Percentiles rank a stretch among this genome's conserved stretches.
These are phyloP conservation scores for Anthostomella pinea DNA, from an alignment of 2,329 filamentous ascomycete species.

Conservation along the genomic window DNA sequence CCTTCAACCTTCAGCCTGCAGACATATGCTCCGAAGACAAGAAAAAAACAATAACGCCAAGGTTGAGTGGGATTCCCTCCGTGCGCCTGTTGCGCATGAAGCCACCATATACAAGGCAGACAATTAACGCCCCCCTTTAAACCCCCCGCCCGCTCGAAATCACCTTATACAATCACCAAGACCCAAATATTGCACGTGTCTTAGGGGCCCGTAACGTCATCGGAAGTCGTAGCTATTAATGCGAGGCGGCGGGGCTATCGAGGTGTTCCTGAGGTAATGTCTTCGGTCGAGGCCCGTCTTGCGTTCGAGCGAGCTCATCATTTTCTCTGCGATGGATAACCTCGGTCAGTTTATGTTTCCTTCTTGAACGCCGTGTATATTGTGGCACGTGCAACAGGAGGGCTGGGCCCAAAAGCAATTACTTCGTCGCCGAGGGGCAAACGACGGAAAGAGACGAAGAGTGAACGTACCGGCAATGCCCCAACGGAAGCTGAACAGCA, in stretches of 20 bases:
- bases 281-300: constrained; percentile 25
- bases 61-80: no score
- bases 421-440: no score
- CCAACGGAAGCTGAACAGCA: constrained; percentile 32
- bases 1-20: no score
- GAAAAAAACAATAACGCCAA: no score
- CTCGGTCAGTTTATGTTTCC: constrained; percentile 7
- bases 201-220: constrained; percentile 9
- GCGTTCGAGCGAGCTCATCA: constrained; percentile 32
- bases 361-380: not conserved
- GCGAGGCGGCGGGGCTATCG: constrained; percentile 12
- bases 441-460: not conserved
- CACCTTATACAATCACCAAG: no score
- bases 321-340: constrained; percentile 25
- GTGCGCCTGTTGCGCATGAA: no score
- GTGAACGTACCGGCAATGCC: constrained; percentile 31
- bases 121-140: no score
- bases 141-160: no score
- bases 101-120: no score
- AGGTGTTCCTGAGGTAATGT: constrained; percentile 24
- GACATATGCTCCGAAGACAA: no score
- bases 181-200: no score
- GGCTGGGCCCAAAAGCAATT: no score
- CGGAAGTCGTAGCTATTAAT: constrained; percentile 9
- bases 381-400: not conserved